Base-by-base conservation (phyloP, 768 basidiomycete genomes). In the Leucosporidium scottii region DNA sequence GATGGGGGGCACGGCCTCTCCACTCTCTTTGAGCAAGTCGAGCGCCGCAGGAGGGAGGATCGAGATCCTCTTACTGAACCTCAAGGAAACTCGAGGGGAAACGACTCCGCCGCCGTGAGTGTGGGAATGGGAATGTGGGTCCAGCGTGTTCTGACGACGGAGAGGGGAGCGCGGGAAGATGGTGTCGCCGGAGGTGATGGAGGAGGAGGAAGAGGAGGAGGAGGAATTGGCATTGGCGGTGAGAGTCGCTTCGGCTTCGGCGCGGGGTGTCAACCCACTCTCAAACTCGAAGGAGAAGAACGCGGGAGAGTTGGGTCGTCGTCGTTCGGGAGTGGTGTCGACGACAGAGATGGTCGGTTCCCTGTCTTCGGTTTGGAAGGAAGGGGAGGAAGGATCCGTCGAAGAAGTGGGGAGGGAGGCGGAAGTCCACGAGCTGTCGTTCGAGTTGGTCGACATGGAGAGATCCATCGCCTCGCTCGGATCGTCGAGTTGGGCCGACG, bases 11-110 rank as follows among this genome's bases (percentile, higher is more conserved):
- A 75, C 76, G 10, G 68, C 65, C 23, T 69, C 69, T 0, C 68
- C 60, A 2, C 73, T 67, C 53, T 72, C 72, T 54, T 72, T 73
- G 44, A 78, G 71, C 18, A 78, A 56, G 62, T 74, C 73, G 4
- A 75, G 67, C 1, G 77, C 77, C 0, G 75, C 71, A 1, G 76
- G 77, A 15, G 77, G 76, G n/a, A 78, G 72, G 63, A 78, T 71
- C 28, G 72, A 74, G 25, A 71, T 67, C 13, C 77, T 71, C 57
- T 75, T 74, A 8, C 75, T 76, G 72, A 78, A 78, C 4, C 76
- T 74, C 25, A 74, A 66, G 21, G 70, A 73, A 54, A 77, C 75
- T 23, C 76, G 69, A 0, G 71, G 74, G 1, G 76, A 65, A 48
- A 75, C 17, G 65, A 66, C 63, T 12, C 55, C 44, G 30, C 39